Percentiles rank a stretch among this genome's conserved stretches.
Evolutionary conservation across 2,329 filamentous ascomycete species (phyloP).

Genomic region (Xylariaceae sp.): DNA sequence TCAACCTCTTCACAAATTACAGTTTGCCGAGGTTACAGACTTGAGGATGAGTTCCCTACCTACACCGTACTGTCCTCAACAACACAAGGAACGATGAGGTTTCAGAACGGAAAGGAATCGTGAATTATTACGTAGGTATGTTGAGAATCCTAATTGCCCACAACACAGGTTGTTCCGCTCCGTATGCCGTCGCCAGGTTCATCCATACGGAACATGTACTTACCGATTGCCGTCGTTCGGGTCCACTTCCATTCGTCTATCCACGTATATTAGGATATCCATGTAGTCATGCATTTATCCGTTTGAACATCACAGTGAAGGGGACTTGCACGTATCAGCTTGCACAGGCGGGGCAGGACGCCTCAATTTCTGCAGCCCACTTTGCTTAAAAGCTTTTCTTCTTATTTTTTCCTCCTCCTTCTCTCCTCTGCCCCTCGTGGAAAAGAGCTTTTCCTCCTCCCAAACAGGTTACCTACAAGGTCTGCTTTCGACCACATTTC

Average conservation of each 20-base stretch:
- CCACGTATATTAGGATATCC: not conserved
- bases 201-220: not conserved
- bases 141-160: too few species aligned
- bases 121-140: too few species aligned
- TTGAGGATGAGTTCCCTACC: too few species aligned
- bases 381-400: slow-evolving; percentile 26
- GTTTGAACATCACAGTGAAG: too few species aligned
- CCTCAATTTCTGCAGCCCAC: slow-evolving; percentile 25
- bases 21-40: too few species aligned
- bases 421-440: slow-evolving; percentile 18
- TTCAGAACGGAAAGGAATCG: too few species aligned
- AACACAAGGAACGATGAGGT: too few species aligned
- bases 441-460: slow-evolving; percentile 5
- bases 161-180: too few species aligned
- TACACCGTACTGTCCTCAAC: too few species aligned
- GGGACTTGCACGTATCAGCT: not conserved
- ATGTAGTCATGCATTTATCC: not conserved
- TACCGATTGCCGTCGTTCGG: not conserved
- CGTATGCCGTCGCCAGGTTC: not conserved
- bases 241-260: not conserved
- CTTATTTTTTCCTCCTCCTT: slow-evolving; percentile 19
- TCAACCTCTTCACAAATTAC: too few species aligned
- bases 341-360: not conserved
- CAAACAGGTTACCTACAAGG: slow-evolving; percentile 12
- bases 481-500: slow-evolving; percentile 19